Evolutionary conservation across 129 eudicot genomes (phyloP).

Genomic region (Pulicaria dysenterica): DNA sequence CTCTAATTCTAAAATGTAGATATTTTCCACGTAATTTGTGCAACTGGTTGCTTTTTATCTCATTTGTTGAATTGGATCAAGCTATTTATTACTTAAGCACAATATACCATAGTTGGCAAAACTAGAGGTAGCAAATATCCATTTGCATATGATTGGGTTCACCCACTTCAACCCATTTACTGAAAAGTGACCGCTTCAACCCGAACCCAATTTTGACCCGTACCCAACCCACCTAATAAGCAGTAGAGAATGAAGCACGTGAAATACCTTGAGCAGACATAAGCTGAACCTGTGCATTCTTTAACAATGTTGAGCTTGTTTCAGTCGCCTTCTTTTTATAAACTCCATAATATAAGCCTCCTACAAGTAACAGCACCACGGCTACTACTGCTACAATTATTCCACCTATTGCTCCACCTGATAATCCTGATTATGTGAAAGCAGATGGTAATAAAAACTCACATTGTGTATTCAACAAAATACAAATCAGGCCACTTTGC

Average conservation of each 20-base stretch:
- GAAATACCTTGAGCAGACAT: conserved; percentile 43
- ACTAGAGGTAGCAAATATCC: not conserved
- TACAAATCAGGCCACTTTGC: conserved; percentile 30
- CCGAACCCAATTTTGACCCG: not conserved
- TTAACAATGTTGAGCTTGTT: conserved; percentile 42
- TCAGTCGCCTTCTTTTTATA: conserved; percentile 51
- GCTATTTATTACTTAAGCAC: not conserved
- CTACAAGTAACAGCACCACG: conserved; percentile 51
- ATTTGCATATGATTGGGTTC: not conserved
- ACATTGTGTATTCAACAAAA: conserved; percentile 16
- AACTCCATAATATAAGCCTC: conserved; percentile 43
- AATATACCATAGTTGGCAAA: not conserved
- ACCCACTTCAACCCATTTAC: not conserved
- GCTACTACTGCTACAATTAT: conserved; percentile 57
- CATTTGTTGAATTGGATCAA: not conserved
- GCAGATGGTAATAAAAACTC: conserved; percentile 26
- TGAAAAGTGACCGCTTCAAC: not conserved
- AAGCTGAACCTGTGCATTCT: conserved; percentile 45
- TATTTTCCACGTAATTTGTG: not conserved
- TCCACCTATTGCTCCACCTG: conserved; percentile 76
- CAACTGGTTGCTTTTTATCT: not conserved
- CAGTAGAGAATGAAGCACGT: conserved; percentile 16
- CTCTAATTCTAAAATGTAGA: not conserved
- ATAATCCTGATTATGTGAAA: conserved; percentile 58
- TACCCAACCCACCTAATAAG: not conserved